Percentiles rank a stretch among this genome's conserved stretches.
Evolutionary conservation across 805 yeast genomes (phyloP).

Genomic region (Candida silvatica): DNA sequence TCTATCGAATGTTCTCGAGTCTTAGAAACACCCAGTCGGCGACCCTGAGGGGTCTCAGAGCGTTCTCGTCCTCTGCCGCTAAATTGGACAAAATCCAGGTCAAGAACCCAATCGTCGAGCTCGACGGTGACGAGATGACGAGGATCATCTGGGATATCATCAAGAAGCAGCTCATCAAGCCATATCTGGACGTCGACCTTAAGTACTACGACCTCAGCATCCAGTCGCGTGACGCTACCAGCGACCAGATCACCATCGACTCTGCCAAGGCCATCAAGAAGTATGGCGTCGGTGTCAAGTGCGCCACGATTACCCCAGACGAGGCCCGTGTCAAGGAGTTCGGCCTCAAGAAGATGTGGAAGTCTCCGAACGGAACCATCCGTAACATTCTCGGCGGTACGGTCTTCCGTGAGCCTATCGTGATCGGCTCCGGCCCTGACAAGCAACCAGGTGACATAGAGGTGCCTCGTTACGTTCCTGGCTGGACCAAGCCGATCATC

Average conservation of each 20-base stretch:
- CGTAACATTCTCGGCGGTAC: slow-evolving; percentile 78
- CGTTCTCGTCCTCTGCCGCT: slow-evolving; percentile 18
- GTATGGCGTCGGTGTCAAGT: slow-evolving; percentile 75
- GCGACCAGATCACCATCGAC: slow-evolving; percentile 68
- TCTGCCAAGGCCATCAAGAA: slow-evolving; percentile 69
- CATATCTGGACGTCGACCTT: slow-evolving; percentile 64
- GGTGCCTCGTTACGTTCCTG: slow-evolving; percentile 69
- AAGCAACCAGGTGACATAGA: slow-evolving; percentile 26
- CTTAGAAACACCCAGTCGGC: background rate
- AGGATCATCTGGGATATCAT: slow-evolving; percentile 75
- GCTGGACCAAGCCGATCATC: slow-evolving; percentile 76
- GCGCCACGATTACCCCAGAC: slow-evolving; percentile 84
- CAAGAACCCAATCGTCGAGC: slow-evolving; percentile 64
- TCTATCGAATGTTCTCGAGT: no score
- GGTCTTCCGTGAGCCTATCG: slow-evolving; percentile 78
- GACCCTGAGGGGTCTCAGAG: slow-evolving; percentile 7
- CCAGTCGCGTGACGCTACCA: slow-evolving; percentile 57
- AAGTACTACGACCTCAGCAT: slow-evolving; percentile 72
- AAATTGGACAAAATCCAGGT: slow-evolving; percentile 53
- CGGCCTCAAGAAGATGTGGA: slow-evolving; percentile 71
- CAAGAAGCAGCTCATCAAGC: slow-evolving; percentile 57
- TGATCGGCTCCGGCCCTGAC: slow-evolving; percentile 39
- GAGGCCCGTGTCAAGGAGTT: slow-evolving; percentile 74
- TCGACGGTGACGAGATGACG: slow-evolving; percentile 86
- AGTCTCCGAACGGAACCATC: slow-evolving; percentile 79